Base-by-base conservation (phyloP, 1,139 yeast species). In the Yamadazyma spencermartinsiae region DNA sequence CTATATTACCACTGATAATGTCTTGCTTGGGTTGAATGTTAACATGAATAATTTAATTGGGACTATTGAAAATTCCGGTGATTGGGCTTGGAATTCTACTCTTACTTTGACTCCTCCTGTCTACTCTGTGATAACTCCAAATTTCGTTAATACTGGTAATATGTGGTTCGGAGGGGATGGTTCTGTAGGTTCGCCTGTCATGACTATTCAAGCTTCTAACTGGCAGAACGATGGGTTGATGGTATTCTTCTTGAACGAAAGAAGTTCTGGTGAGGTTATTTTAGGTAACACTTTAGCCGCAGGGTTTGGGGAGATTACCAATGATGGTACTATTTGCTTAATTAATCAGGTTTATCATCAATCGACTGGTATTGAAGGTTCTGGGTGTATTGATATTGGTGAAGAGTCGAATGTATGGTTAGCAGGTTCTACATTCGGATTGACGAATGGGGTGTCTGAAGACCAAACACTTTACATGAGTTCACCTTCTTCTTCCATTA, bases 271-370 rank as follows among this genome's bases (percentile, higher is more conserved):
- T 13, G 20, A 35, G 4, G 56, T 54, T 31, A 38, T 42, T 11
- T 50, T 60, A 17, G 65, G 66, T 12, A 36, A 46, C 16, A 34
- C 49, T 6, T 10, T 32, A 7, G 43, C 40, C n/a, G 27, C 31
- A n/a, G 36, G 39, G 11, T 13, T 31, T 13, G 33, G 38, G 3
- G 35, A 51, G 2, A 51, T 64, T 24, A 44, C 43, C 12, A 61
- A 61, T 38, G 43, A 46, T 29, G 66, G 65, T 40, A 51, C 52
- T 27, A 59, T 61, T 34, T 61, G 67, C 50, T 48, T 60, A 26
- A 34, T 38, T 27, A 51, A 55, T 37, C 43, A 47, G 17, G 48
- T 43, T 6, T 60, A 52, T 38, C 43, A 39, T 23, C 65, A 59
- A 40, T 35, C 54, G 12, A 49, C 61, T n/a, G 31, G 36, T 8